Evolutionary conservation across 2,329 filamentous ascomycete species (phyloP).

Genomic region (Bipolaris zeicola): DNA sequence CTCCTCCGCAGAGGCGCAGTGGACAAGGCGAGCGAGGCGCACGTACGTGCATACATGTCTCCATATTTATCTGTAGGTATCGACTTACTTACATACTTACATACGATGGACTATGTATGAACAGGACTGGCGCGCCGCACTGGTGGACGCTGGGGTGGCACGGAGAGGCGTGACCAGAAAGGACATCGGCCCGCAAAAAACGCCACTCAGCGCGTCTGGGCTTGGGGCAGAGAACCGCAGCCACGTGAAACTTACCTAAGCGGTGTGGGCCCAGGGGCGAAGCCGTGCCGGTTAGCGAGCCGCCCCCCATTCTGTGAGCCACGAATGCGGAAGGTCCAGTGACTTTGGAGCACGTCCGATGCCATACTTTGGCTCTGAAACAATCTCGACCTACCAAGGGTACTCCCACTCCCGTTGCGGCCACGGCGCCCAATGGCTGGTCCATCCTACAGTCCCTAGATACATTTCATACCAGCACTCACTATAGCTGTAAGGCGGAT

Average conservation of each 20-base stretch:
- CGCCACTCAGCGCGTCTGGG: constrained; percentile 34
- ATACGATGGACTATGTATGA: too few species aligned
- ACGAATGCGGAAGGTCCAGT: constrained; percentile 14
- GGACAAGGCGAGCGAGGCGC: constrained; percentile 25
- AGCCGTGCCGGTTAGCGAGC: constrained; percentile 38
- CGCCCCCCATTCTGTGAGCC: constrained; percentile 13
- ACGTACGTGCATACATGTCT: too few species aligned
- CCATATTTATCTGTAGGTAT: too few species aligned
- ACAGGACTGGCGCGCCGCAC: constrained; percentile 15
- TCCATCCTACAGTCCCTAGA: not conserved
- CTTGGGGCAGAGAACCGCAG: constrained; percentile 22
- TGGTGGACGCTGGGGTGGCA: constrained; percentile 25
- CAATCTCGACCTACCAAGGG: not conserved
- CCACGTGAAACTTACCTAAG: constrained; percentile 44
- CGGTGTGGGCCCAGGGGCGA: constrained; percentile 33
- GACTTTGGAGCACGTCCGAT: not conserved
- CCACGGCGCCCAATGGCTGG: not conserved
- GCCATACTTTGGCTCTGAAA: constrained; percentile 3
- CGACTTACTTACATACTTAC: too few species aligned
- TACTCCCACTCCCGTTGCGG: not conserved
- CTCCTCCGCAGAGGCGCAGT: constrained; percentile 14
- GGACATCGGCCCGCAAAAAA: constrained; percentile 28
- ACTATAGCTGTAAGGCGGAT: constrained; percentile 21
- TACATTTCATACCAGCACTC: constrained; percentile 8
- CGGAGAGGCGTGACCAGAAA: constrained; percentile 28